These are phyloP conservation scores for Pseudogymnoascus sp. DNA, from an alignment of 2,329 filamentous ascomycete genomes.

Conservation along the genomic window DNA sequence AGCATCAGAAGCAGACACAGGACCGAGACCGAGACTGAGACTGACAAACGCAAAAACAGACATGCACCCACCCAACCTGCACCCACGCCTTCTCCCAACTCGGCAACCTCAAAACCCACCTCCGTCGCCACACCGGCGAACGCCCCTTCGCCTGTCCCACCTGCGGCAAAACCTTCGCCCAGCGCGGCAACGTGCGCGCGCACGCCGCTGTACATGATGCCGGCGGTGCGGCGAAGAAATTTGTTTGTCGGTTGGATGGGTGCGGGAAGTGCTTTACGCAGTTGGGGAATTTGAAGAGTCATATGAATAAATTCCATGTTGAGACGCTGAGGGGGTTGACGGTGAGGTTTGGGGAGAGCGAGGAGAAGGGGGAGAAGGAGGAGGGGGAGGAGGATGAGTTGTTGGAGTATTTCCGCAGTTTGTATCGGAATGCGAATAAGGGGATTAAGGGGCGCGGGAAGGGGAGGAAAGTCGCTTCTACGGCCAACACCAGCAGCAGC, in stretches of 20 bases:
- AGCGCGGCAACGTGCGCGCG: slow-evolving; percentile 75
- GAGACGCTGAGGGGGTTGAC: slow-evolving; percentile 63
- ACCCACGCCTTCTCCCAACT: slow-evolving; percentile 77
- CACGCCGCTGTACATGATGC: slow-evolving; percentile 70
- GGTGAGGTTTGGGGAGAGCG: slow-evolving; percentile 46
- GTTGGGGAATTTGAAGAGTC: slow-evolving; percentile 85
- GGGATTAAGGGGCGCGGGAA: slow-evolving; percentile 95
- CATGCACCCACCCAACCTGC: slow-evolving; percentile 64
- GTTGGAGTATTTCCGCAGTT: slow-evolving; percentile 70
- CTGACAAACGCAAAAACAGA: slow-evolving; percentile 14
- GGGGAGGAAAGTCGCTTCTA: slow-evolving; percentile 53
- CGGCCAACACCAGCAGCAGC: too few species aligned
- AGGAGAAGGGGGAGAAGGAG: not conserved
- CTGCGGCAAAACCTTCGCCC: slow-evolving; percentile 76
- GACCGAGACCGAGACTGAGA: too few species aligned
- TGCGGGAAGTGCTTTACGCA: slow-evolving; percentile 87
- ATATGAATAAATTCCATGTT: slow-evolving; percentile 90
- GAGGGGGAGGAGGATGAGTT: slow-evolving; percentile 56
- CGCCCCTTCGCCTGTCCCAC: slow-evolving; percentile 71
- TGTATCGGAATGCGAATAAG: slow-evolving; percentile 99
- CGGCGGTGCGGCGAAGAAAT: slow-evolving; percentile 56
- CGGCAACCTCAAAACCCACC: slow-evolving; percentile 87
- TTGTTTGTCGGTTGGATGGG: slow-evolving; percentile 69
- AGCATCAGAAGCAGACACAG: not conserved
- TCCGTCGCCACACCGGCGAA: slow-evolving; percentile 79